Conservation (phyloP, 176 grass and related monocot genomes). For the Cocos nucifera region DNA sequence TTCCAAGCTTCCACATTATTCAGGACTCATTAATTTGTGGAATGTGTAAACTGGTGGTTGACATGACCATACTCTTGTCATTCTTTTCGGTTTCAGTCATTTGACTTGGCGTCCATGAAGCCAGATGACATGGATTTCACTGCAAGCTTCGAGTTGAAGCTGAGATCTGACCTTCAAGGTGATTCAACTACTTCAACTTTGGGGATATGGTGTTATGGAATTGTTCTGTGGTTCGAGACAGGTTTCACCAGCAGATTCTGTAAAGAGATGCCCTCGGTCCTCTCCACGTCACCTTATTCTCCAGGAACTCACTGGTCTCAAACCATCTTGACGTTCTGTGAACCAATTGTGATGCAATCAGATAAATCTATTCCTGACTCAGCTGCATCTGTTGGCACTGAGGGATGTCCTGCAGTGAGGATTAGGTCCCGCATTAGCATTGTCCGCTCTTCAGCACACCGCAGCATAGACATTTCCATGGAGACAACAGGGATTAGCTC, state of each 20-base stretch:
- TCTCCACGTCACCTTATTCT: constrained; percentile 75
- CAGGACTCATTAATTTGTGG: too few species aligned
- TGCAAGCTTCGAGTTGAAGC: constrained; percentile 55
- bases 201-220: constrained; percentile 52
- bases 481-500: constrained; percentile 46
- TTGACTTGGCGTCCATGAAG: constrained; percentile 76
- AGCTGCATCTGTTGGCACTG: constrained; percentile 38
- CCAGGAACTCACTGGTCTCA: constrained; percentile 83
- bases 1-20: too few species aligned
- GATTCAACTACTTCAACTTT: neutral
- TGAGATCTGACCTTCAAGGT: constrained; percentile 19
- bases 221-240: constrained; percentile 85
- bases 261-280: constrained; percentile 57
- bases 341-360: constrained; percentile 54
- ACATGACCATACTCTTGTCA: too few species aligned
- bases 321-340: constrained; percentile 72
- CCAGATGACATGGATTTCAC: constrained; percentile 88
- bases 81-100: constrained; percentile 36
- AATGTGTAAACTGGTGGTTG: too few species aligned
- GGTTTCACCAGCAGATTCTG: constrained; percentile 75
- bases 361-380: constrained; percentile 10
- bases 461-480: constrained; percentile 68
- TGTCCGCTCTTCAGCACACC: constrained; percentile 55
- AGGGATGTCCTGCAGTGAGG: constrained; percentile 30
- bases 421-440: constrained; percentile 71